Evolutionary conservation across 306 rosid species (phyloP), one percentile per base, ranked within the genome.

Genomic region (Glycine latifolia): DNA sequence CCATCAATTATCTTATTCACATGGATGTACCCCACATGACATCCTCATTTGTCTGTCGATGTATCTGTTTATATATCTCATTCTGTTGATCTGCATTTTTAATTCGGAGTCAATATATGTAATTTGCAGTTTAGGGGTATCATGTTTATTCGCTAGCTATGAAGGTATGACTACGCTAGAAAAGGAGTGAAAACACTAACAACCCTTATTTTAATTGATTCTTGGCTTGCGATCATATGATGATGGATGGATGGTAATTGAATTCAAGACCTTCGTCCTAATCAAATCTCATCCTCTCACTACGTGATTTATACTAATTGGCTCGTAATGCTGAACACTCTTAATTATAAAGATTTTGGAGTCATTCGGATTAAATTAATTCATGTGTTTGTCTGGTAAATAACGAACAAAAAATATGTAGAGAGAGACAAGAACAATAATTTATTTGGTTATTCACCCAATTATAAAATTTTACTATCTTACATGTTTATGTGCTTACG

Each of bases 1-100:
- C 80, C 13, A 71, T 20, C 43, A 2, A 55, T 81, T 80, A 41
- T 56, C 58, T 50, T 65, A 76, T 62, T 85, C 87, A 81, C 76
- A 77, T 85, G 81, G 81, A 81, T 61, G 17, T 81, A 65, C 77
- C 87, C 86, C 87, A 81, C 89, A 80, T 78, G 74, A 77, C 84
- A 71, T 81, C 84, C 75, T 73, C 10, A 52, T 89, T 71, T 65
- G 67, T 66, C 79, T 67, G 2, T 33, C 6, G 2, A 70, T 58
- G 8, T 53, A n/a, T 53, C 3, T 35, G 0, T 48, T 9, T 31
- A 1, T 41, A 10, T 31, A 26, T 26, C 31, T 26, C 31, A 26
- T 26, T 26, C 31, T 26, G 31, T 26, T 26, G 31, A 26, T 26
- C 31, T 26, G 31, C 31, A 26, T 80, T 80, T 80, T 56, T 26